These are phyloP conservation scores for Halophytophthora batemanensis DNA, from an alignment of 352 stramenopile species.

Conservation along the genomic window DNA sequence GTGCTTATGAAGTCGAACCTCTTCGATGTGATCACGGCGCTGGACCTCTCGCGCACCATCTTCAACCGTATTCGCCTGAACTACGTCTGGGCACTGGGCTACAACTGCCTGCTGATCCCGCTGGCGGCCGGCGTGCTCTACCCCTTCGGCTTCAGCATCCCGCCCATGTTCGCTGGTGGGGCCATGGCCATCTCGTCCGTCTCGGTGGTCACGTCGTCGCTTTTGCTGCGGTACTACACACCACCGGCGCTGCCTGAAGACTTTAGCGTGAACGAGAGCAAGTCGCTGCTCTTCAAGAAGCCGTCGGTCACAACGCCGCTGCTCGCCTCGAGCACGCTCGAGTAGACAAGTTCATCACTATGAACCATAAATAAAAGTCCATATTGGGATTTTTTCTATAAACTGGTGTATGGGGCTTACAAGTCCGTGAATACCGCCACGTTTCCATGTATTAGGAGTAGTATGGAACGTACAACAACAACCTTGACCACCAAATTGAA, in stretches of 20 bases:
- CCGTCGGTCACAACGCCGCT: conserved; percentile 67
- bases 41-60: conserved; percentile 95
- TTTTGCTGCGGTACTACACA: conserved; percentile 91
- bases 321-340: conserved; percentile 64
- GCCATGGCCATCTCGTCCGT: conserved; percentile 97
- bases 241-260: conserved; percentile 64
- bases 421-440: no score
- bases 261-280: conserved; percentile 60
- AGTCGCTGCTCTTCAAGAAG: conserved; percentile 84
- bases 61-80: conserved; percentile 97
- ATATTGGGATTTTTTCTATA: no score
- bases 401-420: no score
- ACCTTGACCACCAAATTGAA: no score
- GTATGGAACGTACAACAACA: no score
- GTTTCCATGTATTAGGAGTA: no score
- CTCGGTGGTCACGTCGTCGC: conserved; percentile 94
- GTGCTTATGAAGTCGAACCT: conserved; percentile 88
- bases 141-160: conserved; percentile 91
- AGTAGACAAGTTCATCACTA: no score
- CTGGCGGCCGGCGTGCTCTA: conserved; percentile 96
- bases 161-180: conserved; percentile 94
- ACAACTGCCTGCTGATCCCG: conserved; percentile 97
- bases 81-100: conserved; percentile 97
- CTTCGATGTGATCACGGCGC: conserved; percentile 94
- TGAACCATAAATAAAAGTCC: no score